These are phyloP conservation scores for Plasmodium adleri DNA, from an alignment of 169 alveolate genomes.

Conservation along the genomic window DNA sequence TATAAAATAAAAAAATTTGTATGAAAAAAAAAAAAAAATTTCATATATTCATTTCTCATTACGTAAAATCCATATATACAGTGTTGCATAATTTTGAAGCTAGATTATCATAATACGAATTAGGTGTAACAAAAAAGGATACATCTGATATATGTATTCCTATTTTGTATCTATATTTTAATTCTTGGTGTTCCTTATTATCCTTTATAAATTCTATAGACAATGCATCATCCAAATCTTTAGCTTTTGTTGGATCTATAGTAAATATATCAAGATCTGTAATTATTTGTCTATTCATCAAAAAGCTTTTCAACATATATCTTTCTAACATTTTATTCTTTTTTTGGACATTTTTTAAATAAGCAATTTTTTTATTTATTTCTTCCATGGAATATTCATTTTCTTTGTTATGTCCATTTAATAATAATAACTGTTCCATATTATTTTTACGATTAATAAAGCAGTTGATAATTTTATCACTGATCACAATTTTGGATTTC, in stretches of 20 bases:
- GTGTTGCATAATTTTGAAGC: constrained; percentile 95
- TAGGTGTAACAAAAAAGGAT: constrained; percentile 94
- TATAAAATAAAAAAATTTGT: background rate
- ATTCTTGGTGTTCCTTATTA: constrained; percentile 82
- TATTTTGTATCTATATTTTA: constrained; percentile 85
- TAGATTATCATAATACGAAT: constrained; percentile 94
- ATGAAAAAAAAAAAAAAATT: background rate
- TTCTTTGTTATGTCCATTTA: background rate
- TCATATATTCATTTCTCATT: constrained; percentile 25
- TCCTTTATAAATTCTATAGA: constrained; percentile 88
- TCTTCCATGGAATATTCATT: background rate
- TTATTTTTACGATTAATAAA: constrained; percentile 17
- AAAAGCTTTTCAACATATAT: constrained; percentile 54
- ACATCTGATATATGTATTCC: constrained; percentile 99
- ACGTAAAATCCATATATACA: constrained; percentile 92
- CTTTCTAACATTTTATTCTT: constrained; percentile 22
- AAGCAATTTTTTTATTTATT: constrained; percentile 33
- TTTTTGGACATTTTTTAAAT: constrained; percentile 15
- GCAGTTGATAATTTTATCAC: constrained; percentile 13
- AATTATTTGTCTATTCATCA: constrained; percentile 45
- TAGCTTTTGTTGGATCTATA: constrained; percentile 98
- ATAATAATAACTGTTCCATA: background rate
- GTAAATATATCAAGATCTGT: constrained; percentile 82
- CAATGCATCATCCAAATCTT: constrained; percentile 98
- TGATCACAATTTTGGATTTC: constrained; percentile 13